Conservation (phyloP, 1,284 basidiomycete genomes). For the Microbotryum scabiosae region DNA sequence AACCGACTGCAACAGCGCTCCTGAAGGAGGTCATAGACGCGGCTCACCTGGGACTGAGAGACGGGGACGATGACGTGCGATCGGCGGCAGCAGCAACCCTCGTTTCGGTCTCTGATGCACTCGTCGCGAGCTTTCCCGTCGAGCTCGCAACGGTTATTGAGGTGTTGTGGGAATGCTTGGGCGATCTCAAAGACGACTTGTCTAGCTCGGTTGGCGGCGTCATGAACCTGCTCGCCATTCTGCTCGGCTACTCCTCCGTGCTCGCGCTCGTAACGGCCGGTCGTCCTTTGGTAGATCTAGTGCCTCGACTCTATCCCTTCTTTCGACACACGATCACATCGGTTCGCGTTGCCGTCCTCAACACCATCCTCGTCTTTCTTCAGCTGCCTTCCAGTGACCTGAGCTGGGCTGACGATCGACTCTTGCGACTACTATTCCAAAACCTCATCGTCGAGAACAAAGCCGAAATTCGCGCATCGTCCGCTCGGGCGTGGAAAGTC, state of each 20-base stretch:
- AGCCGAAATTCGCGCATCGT: slow-evolving; percentile 69
- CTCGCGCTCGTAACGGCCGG: slow-evolving; percentile 55
- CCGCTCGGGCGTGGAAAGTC: slow-evolving; percentile 65
- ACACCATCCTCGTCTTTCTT: slow-evolving; percentile 81
- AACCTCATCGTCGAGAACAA: slow-evolving; percentile 92
- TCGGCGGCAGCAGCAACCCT: slow-evolving; percentile 89
- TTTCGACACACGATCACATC: slow-evolving; percentile 94
- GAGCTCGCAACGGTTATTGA: slow-evolving; percentile 58
- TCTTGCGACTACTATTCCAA: slow-evolving; percentile 82
- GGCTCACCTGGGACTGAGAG: slow-evolving; percentile 75
- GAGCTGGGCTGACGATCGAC: slow-evolving; percentile 71
- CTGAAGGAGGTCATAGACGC: slow-evolving; percentile 69
- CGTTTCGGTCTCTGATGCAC: slow-evolving; percentile 69
- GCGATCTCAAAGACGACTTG: slow-evolving; percentile 90
- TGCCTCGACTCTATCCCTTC: slow-evolving; percentile 87
- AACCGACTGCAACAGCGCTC: slow-evolving; percentile 42
- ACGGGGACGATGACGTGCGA: slow-evolving; percentile 92
- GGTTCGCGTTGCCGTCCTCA: slow-evolving; percentile 87
- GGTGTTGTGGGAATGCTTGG: slow-evolving; percentile 84
- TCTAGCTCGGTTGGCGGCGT: slow-evolving; percentile 94
- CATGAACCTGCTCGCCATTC: slow-evolving; percentile 85
- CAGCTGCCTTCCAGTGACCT: slow-evolving; percentile 58
- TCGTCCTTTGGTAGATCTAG: slow-evolving; percentile 64
- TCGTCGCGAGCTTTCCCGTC: slow-evolving; percentile 63
- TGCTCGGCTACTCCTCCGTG: slow-evolving; percentile 72